Evolutionary conservation across 176 grass and related monocot species (phyloP), one percentile per base, ranked within the genome.

Genomic region (Otatea glauca): DNA sequence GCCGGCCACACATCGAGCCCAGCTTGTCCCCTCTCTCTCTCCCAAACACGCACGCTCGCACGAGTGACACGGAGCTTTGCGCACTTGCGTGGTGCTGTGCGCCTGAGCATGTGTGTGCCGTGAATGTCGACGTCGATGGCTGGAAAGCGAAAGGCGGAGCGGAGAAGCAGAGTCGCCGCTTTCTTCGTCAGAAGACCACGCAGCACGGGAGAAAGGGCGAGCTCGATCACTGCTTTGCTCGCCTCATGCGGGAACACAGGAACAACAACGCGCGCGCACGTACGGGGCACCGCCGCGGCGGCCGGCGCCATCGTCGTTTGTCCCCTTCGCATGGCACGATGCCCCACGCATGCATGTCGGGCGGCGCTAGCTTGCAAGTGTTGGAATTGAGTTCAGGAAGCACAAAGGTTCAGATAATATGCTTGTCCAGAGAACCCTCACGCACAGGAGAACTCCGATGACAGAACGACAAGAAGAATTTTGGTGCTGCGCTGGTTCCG

Each of bases 91-190:
- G 10, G 58, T 59, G 54, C 7, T 18, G 9, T 29, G 29, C 51
- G 54, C 5, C 37, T 9, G 34, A 1, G 49, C 10, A 34, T 8
- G 74, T 20, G 29, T 55, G 53, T 8, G 74, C 35, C 75, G 38
- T 7, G 56, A 5, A 42, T 55, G 75, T 77, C 75, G 43, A 61
- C 55, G 56, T 77, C 38, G 75, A 24, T 16, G 75, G 45, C 75
- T 6, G 23, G n/a, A 78, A 78, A 17, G 9, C 45, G 10, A 12
- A 35, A 25, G 41, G 68, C n/a, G 9, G 32, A 32, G 68, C n/a
- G 9, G 32, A 32, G 32, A 24, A 70, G 79, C 65, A 70, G 65
- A 7, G 1, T 5, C 35, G 1, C 37, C 37, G 3, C 8, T 38
- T 68, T 20, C 65, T 3, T n/a, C 37, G 37, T 68, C 65, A n/a